phyloP scores from a whole-genome alignment of 768 basidiomycete genomes.

The Lentinula guzmanii region DNA sequence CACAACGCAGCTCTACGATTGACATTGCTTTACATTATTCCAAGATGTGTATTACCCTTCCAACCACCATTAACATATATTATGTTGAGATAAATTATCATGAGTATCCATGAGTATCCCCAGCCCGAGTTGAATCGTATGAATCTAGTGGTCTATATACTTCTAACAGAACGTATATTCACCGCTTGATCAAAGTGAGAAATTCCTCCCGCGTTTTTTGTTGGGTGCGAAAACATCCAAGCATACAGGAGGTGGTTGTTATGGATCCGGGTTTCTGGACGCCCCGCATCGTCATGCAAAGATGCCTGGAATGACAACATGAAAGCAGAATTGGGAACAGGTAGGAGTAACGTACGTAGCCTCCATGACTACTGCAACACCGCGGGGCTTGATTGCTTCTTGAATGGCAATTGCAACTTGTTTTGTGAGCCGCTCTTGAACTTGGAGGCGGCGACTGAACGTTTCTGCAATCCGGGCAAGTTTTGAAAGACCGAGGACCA shows the following conservation, averaged over 20 bases:
- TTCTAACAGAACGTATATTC: slow-evolving; percentile 12
- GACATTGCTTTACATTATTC: slow-evolving; percentile 7
- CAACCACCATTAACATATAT: slow-evolving; percentile 2
- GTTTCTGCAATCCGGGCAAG: slow-evolving; percentile 96
- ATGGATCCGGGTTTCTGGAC: slow-evolving; percentile 97
- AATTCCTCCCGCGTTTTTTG: slow-evolving; percentile 99
- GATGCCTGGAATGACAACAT: slow-evolving; percentile 50
- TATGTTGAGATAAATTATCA: slow-evolving; percentile 9
- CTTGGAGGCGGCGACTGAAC: slow-evolving; percentile 91
- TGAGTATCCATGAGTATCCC: slow-evolving; percentile 19
- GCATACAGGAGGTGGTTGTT: slow-evolving; percentile 96
- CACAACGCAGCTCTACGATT: slow-evolving; percentile 9
- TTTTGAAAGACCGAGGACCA: slow-evolving; percentile 93
- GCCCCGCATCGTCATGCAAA: slow-evolving; percentile 99
- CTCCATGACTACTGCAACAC: slow-evolving; percentile 99
- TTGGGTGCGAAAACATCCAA: slow-evolving; percentile 96
- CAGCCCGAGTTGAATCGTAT: slow-evolving; percentile 46
- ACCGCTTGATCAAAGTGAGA: slow-evolving; percentile 72
- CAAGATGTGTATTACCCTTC: neutral
- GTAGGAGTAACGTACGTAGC: slow-evolving; percentile 66
- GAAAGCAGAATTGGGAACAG: slow-evolving; percentile 8
- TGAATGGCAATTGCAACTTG: slow-evolving; percentile 98
- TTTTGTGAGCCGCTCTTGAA: slow-evolving; percentile 95
- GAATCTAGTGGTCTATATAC: neutral
- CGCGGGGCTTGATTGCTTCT: slow-evolving; percentile 95